Evolutionary conservation across 176 grass and related monocot genomes (phyloP).

Genomic region (Juncus inflexus): DNA sequence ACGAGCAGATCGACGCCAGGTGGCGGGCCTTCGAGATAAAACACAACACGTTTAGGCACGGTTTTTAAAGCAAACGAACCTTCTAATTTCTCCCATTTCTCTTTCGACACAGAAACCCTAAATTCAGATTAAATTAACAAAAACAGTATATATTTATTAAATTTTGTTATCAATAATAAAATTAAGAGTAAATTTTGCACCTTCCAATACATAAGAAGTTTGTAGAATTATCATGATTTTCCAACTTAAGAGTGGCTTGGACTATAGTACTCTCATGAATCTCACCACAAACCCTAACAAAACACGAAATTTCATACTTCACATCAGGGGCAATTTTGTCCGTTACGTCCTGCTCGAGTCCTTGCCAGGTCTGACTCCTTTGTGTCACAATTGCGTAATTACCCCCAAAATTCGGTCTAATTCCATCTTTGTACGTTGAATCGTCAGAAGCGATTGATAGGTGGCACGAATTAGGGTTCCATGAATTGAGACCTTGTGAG

Average conservation of each 20-base stretch:
- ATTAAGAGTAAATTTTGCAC: slow-evolving; percentile 29
- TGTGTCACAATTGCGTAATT: slow-evolving; percentile 75
- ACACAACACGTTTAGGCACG: slow-evolving; percentile 71
- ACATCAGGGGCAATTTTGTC: slow-evolving; percentile 49
- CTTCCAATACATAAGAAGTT: slow-evolving; percentile 55
- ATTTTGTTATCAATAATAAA: background rate
- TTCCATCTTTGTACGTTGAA: slow-evolving; percentile 53
- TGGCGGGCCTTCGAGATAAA: slow-evolving; percentile 88
- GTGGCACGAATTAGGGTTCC: slow-evolving; percentile 71
- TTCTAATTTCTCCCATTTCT: slow-evolving; percentile 83
- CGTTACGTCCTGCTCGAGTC: slow-evolving; percentile 79
- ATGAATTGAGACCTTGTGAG: slow-evolving; percentile 58
- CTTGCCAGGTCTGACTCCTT: slow-evolving; percentile 77
- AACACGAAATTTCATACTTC: slow-evolving; percentile 52
- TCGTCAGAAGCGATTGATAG: slow-evolving; percentile 59
- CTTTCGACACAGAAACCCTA: slow-evolving; percentile 49
- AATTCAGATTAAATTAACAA: slow-evolving; percentile 7
- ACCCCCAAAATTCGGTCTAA: slow-evolving; percentile 64
- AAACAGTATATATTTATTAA: too few relatives aligned
- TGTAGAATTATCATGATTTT: slow-evolving; percentile 46
- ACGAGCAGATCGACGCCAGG: slow-evolving; percentile 65
- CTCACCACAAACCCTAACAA: slow-evolving; percentile 65
- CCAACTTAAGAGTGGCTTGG: slow-evolving; percentile 66
- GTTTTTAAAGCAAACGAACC: slow-evolving; percentile 69
- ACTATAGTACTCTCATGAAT: slow-evolving; percentile 44